Conservation (phyloP, 805 yeast genomes). For the Metschnikowia vanudenii region DNA sequence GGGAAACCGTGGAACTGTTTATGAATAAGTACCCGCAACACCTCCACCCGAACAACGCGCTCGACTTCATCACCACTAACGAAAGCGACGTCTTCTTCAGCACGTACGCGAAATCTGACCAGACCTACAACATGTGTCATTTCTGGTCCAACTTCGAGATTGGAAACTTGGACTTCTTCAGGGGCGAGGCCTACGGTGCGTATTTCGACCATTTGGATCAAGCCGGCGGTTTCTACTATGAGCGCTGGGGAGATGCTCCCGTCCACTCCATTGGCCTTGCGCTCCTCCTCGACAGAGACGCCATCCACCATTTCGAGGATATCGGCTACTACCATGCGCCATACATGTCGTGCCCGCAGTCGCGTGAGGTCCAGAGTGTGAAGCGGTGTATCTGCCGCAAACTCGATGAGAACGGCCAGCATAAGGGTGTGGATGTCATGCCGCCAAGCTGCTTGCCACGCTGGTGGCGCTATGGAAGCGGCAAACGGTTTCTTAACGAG, state of each 20-base stretch:
- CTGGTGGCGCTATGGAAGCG: conserved; percentile 76
- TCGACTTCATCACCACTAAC: conserved; percentile 45
- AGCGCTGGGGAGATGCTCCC: conserved; percentile 61
- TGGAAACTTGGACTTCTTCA: conserved; percentile 49
- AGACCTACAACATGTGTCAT: conserved; percentile 68
- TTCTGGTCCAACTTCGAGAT: conserved; percentile 70
- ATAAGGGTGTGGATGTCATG: conserved; percentile 40
- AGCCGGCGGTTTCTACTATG: conserved; percentile 55
- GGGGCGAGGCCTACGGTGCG: conserved; percentile 44
- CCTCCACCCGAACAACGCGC: conserved; percentile 47
- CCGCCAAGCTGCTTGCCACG: conserved; percentile 63
- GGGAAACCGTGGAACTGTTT: conserved; percentile 49
- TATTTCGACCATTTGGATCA: conserved; percentile 47
- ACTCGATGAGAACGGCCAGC: conserved; percentile 17
- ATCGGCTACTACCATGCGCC: conserved; percentile 46
- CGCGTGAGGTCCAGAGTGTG: conserved; percentile 30
- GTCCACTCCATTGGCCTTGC: conserved; percentile 41
- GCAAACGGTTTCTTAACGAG: conserved; percentile 55
- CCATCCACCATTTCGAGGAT: conserved; percentile 45
- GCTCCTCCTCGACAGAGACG: conserved; percentile 34
- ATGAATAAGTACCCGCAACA: conserved; percentile 44
- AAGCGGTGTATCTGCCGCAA: conserved; percentile 39
- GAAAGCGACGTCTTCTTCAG: conserved; percentile 31
- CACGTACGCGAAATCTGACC: conserved; percentile 13
- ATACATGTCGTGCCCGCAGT: conserved; percentile 40